A percentile compares a stretch with the other conserved stretches of the same genome.
Evolutionary conservation across 352 stramenopile species (phyloP).

Genomic region (Globisporangium heterothallicum): DNA sequence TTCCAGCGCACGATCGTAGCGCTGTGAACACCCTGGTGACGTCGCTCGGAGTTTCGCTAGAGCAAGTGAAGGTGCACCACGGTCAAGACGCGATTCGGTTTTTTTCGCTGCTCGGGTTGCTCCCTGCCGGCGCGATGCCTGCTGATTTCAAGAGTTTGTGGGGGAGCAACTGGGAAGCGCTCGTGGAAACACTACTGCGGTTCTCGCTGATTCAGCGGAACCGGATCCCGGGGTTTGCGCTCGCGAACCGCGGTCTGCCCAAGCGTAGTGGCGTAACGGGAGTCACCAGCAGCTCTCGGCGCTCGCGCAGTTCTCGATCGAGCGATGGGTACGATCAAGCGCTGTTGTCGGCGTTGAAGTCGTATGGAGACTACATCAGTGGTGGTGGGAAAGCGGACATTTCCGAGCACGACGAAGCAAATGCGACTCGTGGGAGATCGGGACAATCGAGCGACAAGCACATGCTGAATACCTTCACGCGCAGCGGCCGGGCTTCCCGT

Average conservation of each 20-base stretch:
- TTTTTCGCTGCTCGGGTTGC: constrained; percentile 62
- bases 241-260: constrained; percentile 49
- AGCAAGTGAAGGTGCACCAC: constrained; percentile 66
- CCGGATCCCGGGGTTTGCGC: constrained; percentile 56
- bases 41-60: constrained; percentile 66
- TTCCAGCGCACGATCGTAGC: constrained; percentile 60
- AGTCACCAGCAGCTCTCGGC: constrained; percentile 21
- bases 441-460: constrained; percentile 25
- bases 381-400: constrained; percentile 26
- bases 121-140: constrained; percentile 67
- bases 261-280: constrained; percentile 33
- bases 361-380: constrained; percentile 68
- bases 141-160: constrained; percentile 77
- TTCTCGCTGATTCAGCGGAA: constrained; percentile 78
- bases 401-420: constrained; percentile 23
- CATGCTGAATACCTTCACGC: constrained; percentile 68
- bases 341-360: constrained; percentile 54
- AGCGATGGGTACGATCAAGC: constrained; percentile 51
- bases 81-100: constrained; percentile 67
- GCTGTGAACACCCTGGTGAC: constrained; percentile 74
- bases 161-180: constrained; percentile 52
- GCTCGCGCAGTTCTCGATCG: constrained; percentile 23
- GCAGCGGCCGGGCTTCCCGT: constrained; percentile 46
- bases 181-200: constrained; percentile 61
- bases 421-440: constrained; percentile 12